Conservation (phyloP, 345 rosid genomes). For the Linum lewisii region DNA sequence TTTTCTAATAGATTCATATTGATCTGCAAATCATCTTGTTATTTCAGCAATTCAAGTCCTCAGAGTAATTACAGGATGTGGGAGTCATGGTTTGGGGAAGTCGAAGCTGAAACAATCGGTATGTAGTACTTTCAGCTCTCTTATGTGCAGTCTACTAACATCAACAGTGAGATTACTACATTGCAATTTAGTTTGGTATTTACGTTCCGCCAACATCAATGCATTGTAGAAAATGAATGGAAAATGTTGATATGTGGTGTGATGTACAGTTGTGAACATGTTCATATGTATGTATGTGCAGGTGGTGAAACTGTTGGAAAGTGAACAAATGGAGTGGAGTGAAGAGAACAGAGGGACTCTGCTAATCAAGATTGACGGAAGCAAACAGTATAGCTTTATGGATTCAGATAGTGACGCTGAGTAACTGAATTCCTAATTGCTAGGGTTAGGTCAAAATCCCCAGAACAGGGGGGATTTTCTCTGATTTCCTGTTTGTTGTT, state of each 20-base stretch:
- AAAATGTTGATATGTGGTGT: too few relatives aligned
- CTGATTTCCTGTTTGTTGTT: neutral
- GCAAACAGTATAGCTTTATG: constrained; percentile 58
- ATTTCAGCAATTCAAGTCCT: constrained; percentile 63
- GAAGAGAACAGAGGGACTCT: constrained; percentile 82
- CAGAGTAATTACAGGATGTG: constrained; percentile 92
- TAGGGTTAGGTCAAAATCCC: constrained; percentile 2
- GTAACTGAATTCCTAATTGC: constrained; percentile 10
- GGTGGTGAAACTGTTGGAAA: constrained; percentile 51
- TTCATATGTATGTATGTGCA: constrained; percentile 20
- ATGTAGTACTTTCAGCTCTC: constrained; percentile 15
- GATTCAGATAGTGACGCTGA: constrained; percentile 54
- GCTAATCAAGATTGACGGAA: constrained; percentile 50
- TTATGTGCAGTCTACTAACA: neutral
- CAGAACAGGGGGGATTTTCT: neutral
- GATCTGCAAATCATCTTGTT: neutral
- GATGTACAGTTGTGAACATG: too few relatives aligned
- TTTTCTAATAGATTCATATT: constrained; percentile 8
- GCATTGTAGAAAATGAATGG: too few relatives aligned
- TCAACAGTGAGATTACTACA: neutral
- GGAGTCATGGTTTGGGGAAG: constrained; percentile 69
- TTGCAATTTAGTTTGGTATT: neutral
- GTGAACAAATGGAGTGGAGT: constrained; percentile 48
- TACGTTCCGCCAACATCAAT: too few relatives aligned
- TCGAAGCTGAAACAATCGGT: constrained; percentile 86